phyloP scores from a whole-genome alignment of 2,329 filamentous ascomycete species.

The Dactylonectria estremocensis region DNA sequence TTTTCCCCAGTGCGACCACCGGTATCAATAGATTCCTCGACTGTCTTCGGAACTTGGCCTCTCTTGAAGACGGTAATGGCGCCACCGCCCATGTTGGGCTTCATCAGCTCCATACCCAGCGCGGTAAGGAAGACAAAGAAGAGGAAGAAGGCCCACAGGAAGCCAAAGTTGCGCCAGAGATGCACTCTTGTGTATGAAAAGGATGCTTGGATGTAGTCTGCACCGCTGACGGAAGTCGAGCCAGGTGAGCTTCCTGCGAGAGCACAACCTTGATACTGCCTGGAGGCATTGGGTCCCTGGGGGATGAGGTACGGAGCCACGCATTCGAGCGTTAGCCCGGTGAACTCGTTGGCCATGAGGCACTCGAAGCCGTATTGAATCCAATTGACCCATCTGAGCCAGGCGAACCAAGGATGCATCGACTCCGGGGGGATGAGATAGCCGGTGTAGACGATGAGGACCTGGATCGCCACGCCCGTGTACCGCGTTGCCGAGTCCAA shows the following conservation, averaged over 20 bases:
- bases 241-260: constrained; percentile 64
- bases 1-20: constrained; percentile 56
- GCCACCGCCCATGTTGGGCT: constrained; percentile 72
- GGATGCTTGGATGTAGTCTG: constrained; percentile 66
- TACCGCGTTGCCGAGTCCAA: constrained; percentile 75
- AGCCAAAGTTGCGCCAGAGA: constrained; percentile 84
- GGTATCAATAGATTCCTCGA: constrained; percentile 71
- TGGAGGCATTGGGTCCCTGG: constrained; percentile 50
- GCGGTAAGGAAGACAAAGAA: constrained; percentile 82
- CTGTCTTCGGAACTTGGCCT: constrained; percentile 71
- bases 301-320: constrained; percentile 72
- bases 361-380: constrained; percentile 80
- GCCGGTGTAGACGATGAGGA: constrained; percentile 78
- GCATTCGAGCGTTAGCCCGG: constrained; percentile 71
- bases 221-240: constrained; percentile 64
- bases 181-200: constrained; percentile 72
- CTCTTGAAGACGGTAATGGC: constrained; percentile 75
- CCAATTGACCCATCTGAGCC: constrained; percentile 79
- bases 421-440: constrained; percentile 73
- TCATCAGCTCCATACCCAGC: constrained; percentile 76
- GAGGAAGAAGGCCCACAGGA: constrained; percentile 81
- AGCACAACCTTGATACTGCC: constrained; percentile 68
- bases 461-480: constrained; percentile 70
- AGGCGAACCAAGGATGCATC: constrained; percentile 73
- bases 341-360: constrained; percentile 76